A percentile compares a stretch with the other conserved stretches of the same genome.
phyloP scores from a whole-genome alignment of 1,139 yeast genomes.

The Debaryomycetaceae sp. region DNA sequence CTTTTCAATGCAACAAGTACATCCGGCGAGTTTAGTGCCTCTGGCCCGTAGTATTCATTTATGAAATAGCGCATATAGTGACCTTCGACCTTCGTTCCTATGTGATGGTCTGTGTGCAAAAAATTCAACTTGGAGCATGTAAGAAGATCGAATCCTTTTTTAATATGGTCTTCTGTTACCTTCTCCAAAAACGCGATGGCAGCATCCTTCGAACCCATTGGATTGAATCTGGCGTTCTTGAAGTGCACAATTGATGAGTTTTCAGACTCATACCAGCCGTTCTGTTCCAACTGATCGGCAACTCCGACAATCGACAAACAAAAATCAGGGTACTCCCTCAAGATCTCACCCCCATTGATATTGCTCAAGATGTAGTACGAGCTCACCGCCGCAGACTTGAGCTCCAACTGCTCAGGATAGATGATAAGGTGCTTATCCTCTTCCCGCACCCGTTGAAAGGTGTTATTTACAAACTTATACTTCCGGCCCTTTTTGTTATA shows the following conservation, averaged over 20 bases:
- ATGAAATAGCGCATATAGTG: slow-evolving; percentile 40
- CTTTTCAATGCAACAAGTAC: slow-evolving; percentile 50
- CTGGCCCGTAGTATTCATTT: slow-evolving; percentile 39
- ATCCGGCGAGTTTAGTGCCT: slow-evolving; percentile 37
- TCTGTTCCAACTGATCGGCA: slow-evolving; percentile 46
- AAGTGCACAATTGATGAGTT: slow-evolving; percentile 41
- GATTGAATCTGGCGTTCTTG: slow-evolving; percentile 32
- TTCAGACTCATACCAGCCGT: slow-evolving; percentile 50
- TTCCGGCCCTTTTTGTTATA: slow-evolving; percentile 51
- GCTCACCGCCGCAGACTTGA: slow-evolving; percentile 38
- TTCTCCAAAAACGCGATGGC: slow-evolving; percentile 28
- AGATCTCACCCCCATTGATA: slow-evolving; percentile 34
- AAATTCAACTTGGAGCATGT: slow-evolving; percentile 51
- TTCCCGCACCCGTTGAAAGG: slow-evolving; percentile 48
- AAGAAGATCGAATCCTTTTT: slow-evolving; percentile 42
- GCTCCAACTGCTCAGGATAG: slow-evolving; percentile 30
- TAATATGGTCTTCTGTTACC: slow-evolving; percentile 30
- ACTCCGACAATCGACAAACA: slow-evolving; percentile 51
- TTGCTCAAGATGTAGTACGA: slow-evolving; percentile 40
- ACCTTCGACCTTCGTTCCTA: slow-evolving; percentile 50
- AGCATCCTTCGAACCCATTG: slow-evolving; percentile 19
- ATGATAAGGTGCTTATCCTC: slow-evolving; percentile 52
- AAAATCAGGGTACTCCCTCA: slow-evolving; percentile 36
- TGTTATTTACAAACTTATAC: slow-evolving; percentile 48
- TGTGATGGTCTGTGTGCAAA: slow-evolving; percentile 57